Conservation (phyloP, 2,329 filamentous ascomycete genomes). For the Calonectria hongkongensis region DNA sequence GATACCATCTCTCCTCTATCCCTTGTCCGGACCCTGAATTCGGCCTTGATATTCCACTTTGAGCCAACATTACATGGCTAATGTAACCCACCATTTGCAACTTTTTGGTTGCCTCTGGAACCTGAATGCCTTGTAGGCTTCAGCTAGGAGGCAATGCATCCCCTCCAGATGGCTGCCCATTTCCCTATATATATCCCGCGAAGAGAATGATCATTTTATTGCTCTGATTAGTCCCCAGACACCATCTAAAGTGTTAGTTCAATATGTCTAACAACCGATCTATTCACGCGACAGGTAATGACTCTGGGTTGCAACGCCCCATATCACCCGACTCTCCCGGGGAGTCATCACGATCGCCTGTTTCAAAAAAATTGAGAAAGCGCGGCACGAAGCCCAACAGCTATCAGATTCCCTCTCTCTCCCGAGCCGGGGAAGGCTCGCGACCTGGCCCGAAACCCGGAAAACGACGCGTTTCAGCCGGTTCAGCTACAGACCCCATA, state of each 20-base stretch:
- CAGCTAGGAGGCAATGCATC: neutral
- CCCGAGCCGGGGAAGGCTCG: neutral
- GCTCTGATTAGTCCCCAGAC: neutral
- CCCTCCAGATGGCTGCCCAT: neutral
- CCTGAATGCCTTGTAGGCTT: neutral
- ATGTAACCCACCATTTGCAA: neutral
- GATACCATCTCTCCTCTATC: neutral
- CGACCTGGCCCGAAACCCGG: neutral
- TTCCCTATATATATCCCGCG: neutral
- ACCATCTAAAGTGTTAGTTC: neutral
- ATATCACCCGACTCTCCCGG: neutral
- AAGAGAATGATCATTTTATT: neutral
- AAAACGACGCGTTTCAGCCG: neutral
- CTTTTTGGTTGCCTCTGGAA: neutral
- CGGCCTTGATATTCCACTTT: neutral
- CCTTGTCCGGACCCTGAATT: neutral
- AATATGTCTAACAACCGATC: neutral
- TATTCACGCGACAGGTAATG: no score
- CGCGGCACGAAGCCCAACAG: neutral
- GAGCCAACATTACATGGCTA: neutral
- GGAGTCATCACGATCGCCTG: neutral
- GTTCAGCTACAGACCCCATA: neutral
- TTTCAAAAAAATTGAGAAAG: neutral
- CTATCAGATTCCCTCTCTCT: neutral
- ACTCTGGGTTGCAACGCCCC: neutral